Evolutionary conservation across 148 eudicot genomes (phyloP).

Genomic region (Dysphania ambrosioides): DNA sequence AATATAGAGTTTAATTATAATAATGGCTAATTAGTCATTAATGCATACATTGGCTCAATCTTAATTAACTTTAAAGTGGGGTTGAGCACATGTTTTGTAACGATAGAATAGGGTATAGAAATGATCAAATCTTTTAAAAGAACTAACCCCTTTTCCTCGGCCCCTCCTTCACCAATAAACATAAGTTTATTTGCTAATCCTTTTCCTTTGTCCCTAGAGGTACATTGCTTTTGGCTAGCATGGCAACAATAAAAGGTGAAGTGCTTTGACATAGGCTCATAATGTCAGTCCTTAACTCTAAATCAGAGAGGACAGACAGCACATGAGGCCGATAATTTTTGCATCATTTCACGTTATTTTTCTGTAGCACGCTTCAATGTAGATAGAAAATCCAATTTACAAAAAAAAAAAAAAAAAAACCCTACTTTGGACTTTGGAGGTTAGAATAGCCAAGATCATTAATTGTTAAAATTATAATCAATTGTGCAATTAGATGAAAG

Average conservation of each 20-base stretch:
- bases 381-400: no score
- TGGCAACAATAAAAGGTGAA: neutral
- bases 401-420: no score
- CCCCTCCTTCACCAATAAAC: neutral
- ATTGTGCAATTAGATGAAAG: no score
- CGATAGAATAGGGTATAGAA: neutral
- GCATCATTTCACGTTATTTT: neutral
- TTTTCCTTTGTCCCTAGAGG: neutral
- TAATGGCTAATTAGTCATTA: no score
- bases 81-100: neutral
- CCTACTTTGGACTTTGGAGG: no score
- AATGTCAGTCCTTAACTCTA: neutral
- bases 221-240: neutral
- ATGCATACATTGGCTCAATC: no score
- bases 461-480: no score
- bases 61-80: neutral
- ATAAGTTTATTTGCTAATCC: neutral
- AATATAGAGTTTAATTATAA: no score
- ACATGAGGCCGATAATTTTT: neutral
- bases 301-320: neutral
- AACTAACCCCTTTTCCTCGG: neutral
- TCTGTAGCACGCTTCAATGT: neutral
- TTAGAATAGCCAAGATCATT: no score
- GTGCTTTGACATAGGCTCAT: neutral
- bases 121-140: neutral